Base-by-base conservation (phyloP, 2,329 filamentous ascomycete genomes). In the Penicillium hesseltinei region DNA sequence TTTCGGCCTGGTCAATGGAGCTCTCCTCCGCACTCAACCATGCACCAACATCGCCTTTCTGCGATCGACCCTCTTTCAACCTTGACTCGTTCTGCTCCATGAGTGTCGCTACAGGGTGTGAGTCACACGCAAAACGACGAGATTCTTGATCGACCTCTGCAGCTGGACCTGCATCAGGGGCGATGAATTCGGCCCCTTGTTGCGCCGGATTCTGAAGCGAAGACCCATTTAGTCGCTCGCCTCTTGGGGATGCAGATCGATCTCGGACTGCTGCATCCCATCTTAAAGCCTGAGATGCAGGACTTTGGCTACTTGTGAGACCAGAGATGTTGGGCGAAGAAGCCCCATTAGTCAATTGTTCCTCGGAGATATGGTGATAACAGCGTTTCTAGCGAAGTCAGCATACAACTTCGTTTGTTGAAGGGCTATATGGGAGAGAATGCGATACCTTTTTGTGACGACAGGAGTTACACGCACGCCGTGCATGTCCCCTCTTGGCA, bases 121-220 rank as follows among this genome's bases (percentile, higher is more conserved):
- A 56, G 27, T 66, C 62, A 10, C 63, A 60, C 5, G 62, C 51
- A 47, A 66, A 66, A 4, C 58, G 63, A 46, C 55, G 52, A 11
- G 56, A 31, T 8, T 54, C 53, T 19, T 47, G 19, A 10, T 50
- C 38, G 1, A 17, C 15, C 2, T 52, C 48, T 17, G 35, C 15
- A 17, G 13, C 6, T 23, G 17, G 6, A 17, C 27, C 21, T 39
- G 27, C 19, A 19, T n/a, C 25, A n/a, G 33, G 13, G 15, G 5
- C 5, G 4, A 19, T 8, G 3, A 19, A 15, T 25, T 17, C 15
- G 4, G 7, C 23, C 5, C 2, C 5, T 23, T 40, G n/a, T 15
- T 21, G n/a, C 5, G 15, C 5, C 10, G 9, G 2, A 5, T 33
- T 39, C 4, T 52, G 40, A 7, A 25, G 25, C 21, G 48, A 19